These are phyloP conservation scores for Tinospora cordifolia DNA, from an alignment of 164 flowering plant genomes.

Conservation along the genomic window DNA sequence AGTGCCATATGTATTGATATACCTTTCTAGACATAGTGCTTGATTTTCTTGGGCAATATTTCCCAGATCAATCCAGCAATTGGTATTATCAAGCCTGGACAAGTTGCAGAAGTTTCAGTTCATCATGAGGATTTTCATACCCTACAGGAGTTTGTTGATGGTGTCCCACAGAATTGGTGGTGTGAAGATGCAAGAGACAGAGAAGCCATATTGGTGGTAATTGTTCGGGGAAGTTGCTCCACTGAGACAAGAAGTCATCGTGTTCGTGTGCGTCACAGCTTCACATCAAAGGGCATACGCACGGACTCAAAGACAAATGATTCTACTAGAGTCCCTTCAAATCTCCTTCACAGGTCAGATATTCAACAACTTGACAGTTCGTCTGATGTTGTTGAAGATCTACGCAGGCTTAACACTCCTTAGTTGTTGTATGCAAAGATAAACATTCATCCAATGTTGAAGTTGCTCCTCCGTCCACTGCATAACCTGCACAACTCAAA, in stretches of 20 bases:
- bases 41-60: constrained; percentile 6
- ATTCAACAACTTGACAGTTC: constrained; percentile 31
- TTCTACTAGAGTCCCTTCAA: constrained; percentile 27
- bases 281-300: constrained; percentile 35
- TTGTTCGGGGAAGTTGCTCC: constrained; percentile 46
- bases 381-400: constrained; percentile 43
- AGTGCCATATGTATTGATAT: neutral
- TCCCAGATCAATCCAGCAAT: constrained; percentile 72
- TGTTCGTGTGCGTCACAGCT: constrained; percentile 51
- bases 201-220: constrained; percentile 53
- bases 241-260: constrained; percentile 40
- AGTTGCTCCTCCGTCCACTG: neutral
- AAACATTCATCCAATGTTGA: neutral
- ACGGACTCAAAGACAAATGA: constrained; percentile 29
- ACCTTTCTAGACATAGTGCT: neutral
- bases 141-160: constrained; percentile 64
- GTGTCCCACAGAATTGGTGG: constrained; percentile 81
- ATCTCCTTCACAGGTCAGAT: constrained; percentile 45
- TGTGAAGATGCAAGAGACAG: constrained; percentile 80
- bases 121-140: constrained; percentile 64
- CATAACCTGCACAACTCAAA: constrained; percentile 3
- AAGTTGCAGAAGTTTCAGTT: constrained; percentile 55
- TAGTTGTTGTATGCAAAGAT: constrained; percentile 10
- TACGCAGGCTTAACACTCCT: constrained; percentile 38
- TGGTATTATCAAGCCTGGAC: constrained; percentile 63